Evolutionary conservation across 352 stramenopile genomes (phyloP).

Genomic region (Phytophthora hybrid): DNA sequence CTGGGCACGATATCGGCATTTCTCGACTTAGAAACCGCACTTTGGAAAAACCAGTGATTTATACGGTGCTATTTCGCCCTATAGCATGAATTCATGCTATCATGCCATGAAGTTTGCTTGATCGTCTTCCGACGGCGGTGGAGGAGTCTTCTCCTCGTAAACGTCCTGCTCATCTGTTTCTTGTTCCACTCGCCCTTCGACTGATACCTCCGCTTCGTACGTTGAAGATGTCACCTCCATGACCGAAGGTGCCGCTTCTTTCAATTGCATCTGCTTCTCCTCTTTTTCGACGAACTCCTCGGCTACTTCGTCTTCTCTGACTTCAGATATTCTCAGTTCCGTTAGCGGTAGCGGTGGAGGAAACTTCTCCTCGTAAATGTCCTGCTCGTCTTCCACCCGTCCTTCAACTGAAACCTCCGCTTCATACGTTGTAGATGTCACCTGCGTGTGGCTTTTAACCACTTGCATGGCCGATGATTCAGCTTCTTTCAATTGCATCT

Average conservation of each 20-base stretch:
- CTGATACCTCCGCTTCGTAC: neutral
- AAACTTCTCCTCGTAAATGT: neutral
- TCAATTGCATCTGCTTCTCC: neutral
- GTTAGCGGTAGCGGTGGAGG: too few species aligned
- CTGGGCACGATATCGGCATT: slow-evolving; percentile 55
- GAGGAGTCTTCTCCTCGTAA: neutral
- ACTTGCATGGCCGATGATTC: neutral
- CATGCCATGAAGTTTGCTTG: too few species aligned
- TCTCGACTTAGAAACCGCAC: slow-evolving; percentile 32
- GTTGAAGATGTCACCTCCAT: neutral
- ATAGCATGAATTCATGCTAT: too few species aligned
- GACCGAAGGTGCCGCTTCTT: neutral
- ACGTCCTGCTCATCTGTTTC: neutral
- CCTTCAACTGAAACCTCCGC: neutral
- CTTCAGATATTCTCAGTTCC: neutral
- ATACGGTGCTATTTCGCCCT: too few species aligned
- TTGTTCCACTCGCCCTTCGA: neutral
- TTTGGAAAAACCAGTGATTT: slow-evolving; percentile 56
- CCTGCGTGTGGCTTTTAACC: neutral
- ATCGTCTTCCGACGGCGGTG: too few species aligned
- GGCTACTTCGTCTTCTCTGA: slow-evolving; percentile 4
- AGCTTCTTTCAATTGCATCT: neutral
- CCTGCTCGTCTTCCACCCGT: neutral
- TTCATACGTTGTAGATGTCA: neutral
- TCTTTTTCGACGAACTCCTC: neutral